Evolutionary conservation across 2,329 filamentous ascomycete genomes (phyloP).

Genomic region (Stemphylium beticola): DNA sequence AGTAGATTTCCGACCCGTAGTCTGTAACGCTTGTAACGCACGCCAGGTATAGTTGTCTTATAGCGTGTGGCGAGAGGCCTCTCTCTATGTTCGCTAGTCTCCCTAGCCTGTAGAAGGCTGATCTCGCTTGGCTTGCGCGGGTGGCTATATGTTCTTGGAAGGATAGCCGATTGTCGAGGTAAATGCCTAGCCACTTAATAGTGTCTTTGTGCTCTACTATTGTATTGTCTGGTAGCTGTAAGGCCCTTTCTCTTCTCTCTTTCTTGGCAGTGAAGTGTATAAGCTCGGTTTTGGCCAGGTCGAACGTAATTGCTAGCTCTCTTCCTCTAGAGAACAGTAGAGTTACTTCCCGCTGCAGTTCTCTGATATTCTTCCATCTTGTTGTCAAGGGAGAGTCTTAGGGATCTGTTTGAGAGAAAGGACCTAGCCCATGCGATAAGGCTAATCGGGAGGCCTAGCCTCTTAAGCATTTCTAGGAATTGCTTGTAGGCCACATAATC

Average conservation of each 20-base stretch:
- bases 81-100: no score
- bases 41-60: no score
- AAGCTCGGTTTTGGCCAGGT: not conserved
- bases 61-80: no score
- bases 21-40: no score
- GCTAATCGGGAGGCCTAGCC: not conserved
- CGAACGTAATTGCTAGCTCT: not conserved
- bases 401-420: not conserved
- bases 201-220: not conserved
- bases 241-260: not conserved
- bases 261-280: not conserved
- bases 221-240: not conserved
- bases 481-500: not conserved
- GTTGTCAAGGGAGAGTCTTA: not conserved
- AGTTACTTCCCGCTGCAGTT: not conserved
- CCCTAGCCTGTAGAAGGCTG: no score
- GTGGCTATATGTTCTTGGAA: not conserved
- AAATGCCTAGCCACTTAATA: not conserved
- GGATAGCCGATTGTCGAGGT: not conserved
- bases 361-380: not conserved
- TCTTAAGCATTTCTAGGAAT: not conserved
- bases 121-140: no score
- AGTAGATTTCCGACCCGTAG: no score
- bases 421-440: not conserved
- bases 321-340: not conserved